Base-by-base conservation (phyloP, 345 rosid species). In the Euphorbia lathyris region DNA sequence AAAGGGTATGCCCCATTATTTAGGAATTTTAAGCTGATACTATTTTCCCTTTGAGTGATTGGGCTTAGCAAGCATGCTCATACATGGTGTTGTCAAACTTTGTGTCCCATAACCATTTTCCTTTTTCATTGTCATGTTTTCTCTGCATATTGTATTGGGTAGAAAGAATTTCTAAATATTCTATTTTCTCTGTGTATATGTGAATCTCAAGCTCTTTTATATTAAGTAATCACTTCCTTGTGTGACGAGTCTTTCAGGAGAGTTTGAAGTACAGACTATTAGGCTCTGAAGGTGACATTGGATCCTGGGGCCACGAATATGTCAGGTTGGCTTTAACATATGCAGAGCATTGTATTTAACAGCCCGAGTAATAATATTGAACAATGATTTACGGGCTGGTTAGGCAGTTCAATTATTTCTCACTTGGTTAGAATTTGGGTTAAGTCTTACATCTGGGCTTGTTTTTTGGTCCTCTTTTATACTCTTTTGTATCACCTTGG, bases 231-330 rank as follows among this genome's bases (percentile, higher is more conserved):
- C 5, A 23, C 20, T 60, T 70, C 29, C 9, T 1, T 12, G 32
- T 43, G 32, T 73, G 45, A 53, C 57, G 29, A 25, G 38, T 29
- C 11, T 82, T 81, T 76, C 87, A 95, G 97, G 98, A 92, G 83
- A 92, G 94, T 82, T 87, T 96, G 71, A 84, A 82, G 64, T 96
- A 86, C 83, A 85, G 96, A 83, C 81, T 96, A 77, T 55, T 84
- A 77, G 99, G 99, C 69, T 80, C 97, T 10, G 93, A 80, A 77
- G 91, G 91, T 71, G 99, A 96, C 76, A 89, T 96, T 52, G 98
- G 96, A 76, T 96, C 97, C 0, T 96, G 97, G 98, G 99, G 97
- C 43, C 98, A 96, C 68, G 97, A 90, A 76, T 92, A 96, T 79
- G 99, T 96, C 50, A 88, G 97, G 93, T 88, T 65, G 73, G 72